phyloP scores from a whole-genome alignment of 495 filamentous ascomycete species.

The Cryomyces minteri region DNA sequence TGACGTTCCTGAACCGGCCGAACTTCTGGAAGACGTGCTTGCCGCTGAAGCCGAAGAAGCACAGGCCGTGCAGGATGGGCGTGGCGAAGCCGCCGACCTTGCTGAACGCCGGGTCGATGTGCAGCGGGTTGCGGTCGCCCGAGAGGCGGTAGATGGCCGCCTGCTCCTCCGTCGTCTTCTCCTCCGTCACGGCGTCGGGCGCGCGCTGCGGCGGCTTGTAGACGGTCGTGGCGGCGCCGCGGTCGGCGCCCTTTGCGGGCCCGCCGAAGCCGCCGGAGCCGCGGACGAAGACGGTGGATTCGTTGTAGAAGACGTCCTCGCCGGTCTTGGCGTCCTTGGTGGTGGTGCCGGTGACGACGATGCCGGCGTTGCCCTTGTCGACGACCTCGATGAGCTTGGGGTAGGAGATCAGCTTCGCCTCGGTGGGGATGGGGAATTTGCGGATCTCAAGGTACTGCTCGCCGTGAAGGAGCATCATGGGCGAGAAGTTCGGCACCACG shows the following conservation, averaged over 20 bases:
- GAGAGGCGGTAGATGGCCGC: constrained; percentile 87
- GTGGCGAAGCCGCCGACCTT: constrained; percentile 91
- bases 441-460: constrained; percentile 96
- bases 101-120: constrained; percentile 88
- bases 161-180: constrained; percentile 84
- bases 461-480: constrained; percentile 98
- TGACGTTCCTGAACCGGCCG: constrained; percentile 80
- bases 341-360: constrained; percentile 61
- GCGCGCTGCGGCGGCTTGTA: constrained; percentile 62
- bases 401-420: constrained; percentile 60
- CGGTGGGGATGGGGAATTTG: constrained; percentile 86
- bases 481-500: constrained; percentile 82
- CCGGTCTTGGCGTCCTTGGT: constrained; percentile 64
- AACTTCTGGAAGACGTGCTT: constrained; percentile 79
- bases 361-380: constrained; percentile 84
- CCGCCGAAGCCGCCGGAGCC: constrained; percentile 89
- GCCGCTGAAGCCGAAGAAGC: constrained; percentile 81
- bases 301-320: constrained; percentile 93
- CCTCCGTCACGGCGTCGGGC: constrained; percentile 70
- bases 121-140: constrained; percentile 85
- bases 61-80: constrained; percentile 89
- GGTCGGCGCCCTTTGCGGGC: constrained; percentile 54
- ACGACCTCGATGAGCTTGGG: constrained; percentile 83
- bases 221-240: constrained; percentile 59
- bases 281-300: constrained; percentile 77